Evolutionary conservation across 495 filamentous ascomycete genomes (phyloP).

Genomic region (Trichoderma gamsii): DNA sequence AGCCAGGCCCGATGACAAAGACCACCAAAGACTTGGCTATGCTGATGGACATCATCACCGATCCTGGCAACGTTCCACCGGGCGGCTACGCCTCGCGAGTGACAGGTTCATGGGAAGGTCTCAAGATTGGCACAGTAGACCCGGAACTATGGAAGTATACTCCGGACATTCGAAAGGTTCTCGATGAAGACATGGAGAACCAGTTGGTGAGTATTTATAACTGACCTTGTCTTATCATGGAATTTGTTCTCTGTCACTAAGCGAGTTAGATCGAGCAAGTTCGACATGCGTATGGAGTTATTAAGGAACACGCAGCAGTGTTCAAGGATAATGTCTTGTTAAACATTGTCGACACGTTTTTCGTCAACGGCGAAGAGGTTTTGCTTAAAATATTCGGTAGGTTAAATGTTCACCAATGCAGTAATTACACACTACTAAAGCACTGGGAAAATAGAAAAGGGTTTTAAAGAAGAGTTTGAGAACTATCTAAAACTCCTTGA

Average conservation of each 20-base stretch:
- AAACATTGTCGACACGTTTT: neutral
- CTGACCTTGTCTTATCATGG: neutral
- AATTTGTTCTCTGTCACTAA: neutral
- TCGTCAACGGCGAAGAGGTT: neutral
- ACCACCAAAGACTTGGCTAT: constrained; percentile 57
- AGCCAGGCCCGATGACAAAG: constrained; percentile 54
- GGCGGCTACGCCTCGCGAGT: neutral
- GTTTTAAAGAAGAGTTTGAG: neutral
- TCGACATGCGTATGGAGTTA: neutral
- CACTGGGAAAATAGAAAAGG: neutral
- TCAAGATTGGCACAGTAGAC: neutral
- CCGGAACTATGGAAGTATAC: neutral
- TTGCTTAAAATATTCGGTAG: neutral
- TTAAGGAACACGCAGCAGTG: neutral
- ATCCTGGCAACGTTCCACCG: constrained; percentile 30
- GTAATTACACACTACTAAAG: neutral
- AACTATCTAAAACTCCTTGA: neutral
- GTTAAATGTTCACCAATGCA: neutral
- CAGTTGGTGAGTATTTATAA: neutral
- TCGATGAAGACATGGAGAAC: neutral
- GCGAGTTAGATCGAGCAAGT: neutral
- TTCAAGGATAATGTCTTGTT: neutral
- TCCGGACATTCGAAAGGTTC: neutral
- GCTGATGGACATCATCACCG: constrained; percentile 53
- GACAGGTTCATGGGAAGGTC: neutral